Percentiles rank a stretch among this genome's conserved stretches.
Evolutionary conservation across 371 early-diverging fungal species (phyloP).

Genomic region (Mucor sp.): DNA sequence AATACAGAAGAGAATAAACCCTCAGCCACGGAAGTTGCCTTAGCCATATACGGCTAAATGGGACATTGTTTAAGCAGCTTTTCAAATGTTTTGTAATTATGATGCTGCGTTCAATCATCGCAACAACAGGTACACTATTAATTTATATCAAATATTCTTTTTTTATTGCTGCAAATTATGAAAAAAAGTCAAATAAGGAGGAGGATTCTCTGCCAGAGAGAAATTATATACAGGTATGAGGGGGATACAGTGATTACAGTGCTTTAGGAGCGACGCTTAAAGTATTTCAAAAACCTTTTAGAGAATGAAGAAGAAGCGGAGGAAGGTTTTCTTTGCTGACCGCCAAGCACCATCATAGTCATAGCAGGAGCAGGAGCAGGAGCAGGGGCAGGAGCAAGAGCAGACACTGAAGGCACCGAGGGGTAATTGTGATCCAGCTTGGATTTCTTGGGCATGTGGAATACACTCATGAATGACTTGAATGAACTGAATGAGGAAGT

Average conservation of each 20-base stretch:
- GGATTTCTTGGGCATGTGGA: constrained; percentile 6
- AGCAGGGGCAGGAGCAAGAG: background rate
- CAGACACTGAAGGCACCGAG: background rate
- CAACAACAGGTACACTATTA: background rate
- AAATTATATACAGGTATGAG: background rate
- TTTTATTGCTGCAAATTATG: background rate
- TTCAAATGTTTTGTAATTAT: background rate
- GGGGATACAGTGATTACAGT: background rate
- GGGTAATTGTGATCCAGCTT: background rate
- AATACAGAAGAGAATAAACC: no score
- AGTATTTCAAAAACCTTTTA: background rate
- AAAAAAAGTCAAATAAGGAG: background rate
- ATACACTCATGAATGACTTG: constrained; percentile 11
- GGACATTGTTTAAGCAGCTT: background rate
- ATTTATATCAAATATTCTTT: background rate
- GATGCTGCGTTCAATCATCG: background rate
- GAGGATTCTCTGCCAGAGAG: background rate
- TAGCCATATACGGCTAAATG: background rate
- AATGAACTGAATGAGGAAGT: constrained; percentile 15
- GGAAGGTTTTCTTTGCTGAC: background rate
- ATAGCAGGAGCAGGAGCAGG: background rate
- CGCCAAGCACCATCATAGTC: background rate
- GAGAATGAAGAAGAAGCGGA: background rate
- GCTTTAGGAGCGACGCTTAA: constrained; percentile 1
- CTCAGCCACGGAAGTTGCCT: background rate